phyloP scores from a whole-genome alignment of 371 early-diverging fungal species.

The Circinella umbellata region DNA sequence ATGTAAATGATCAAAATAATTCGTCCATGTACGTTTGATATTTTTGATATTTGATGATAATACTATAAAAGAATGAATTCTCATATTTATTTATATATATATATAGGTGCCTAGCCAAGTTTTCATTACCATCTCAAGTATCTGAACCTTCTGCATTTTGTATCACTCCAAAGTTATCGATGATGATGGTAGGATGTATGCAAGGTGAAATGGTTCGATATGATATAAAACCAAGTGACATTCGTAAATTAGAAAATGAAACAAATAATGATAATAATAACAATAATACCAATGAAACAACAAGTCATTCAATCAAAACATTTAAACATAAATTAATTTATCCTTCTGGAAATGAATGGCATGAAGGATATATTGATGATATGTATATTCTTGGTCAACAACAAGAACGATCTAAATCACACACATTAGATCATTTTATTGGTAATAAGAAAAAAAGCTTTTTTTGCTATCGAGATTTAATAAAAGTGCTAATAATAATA shows the following conservation, averaged over 20 bases:
- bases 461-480: no score
- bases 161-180: constrained; percentile 29
- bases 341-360: constrained; percentile 63
- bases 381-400: constrained; percentile 43
- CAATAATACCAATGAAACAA: neutral
- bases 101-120: constrained; percentile 43
- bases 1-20: constrained; percentile 25
- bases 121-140: constrained; percentile 24
- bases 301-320: neutral
- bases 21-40: constrained; percentile 29
- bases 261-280: neutral
- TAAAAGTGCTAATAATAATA: no score
- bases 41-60: neutral
- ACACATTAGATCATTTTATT: constrained; percentile 23
- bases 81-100: neutral
- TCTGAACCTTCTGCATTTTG: constrained; percentile 35
- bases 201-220: constrained; percentile 38
- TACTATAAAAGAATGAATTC: neutral
- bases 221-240: constrained; percentile 9
- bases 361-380: constrained; percentile 64
- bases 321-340: constrained; percentile 32
- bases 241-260: constrained; percentile 1
- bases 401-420: neutral
- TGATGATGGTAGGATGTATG: constrained; percentile 36
- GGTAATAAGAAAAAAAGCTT: constrained; percentile 13